Percentiles rank a stretch among this genome's conserved stretches.
Evolutionary conservation across 2,329 filamentous ascomycete genomes (phyloP).

Genomic region (Venturia nashicola): DNA sequence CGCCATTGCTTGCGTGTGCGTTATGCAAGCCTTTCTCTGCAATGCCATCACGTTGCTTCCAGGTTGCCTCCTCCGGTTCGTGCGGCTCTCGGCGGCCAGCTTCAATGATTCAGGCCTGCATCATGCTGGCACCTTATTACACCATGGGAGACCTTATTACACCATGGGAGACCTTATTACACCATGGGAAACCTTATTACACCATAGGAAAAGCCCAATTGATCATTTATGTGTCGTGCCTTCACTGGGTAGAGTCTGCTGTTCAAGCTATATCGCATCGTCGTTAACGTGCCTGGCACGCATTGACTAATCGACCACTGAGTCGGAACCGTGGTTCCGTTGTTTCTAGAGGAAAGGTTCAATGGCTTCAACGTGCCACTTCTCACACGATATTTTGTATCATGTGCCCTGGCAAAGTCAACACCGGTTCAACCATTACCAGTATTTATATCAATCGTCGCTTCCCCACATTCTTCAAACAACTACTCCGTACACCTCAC

Average conservation of each 20-base stretch:
- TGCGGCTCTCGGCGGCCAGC: not conserved
- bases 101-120: conserved; percentile 1
- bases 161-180: no score
- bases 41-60: not conserved
- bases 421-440: not conserved
- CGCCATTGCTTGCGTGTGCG: not conserved
- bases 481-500: not conserved
- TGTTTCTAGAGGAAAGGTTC: not conserved
- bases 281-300: not conserved
- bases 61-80: not conserved
- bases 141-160: no score
- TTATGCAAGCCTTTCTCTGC: not conserved
- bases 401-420: not conserved
- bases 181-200: no score
- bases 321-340: not conserved
- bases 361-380: not conserved
- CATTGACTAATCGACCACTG: conserved; percentile 3
- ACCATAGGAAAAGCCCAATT: not conserved
- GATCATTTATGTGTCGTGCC: conserved; percentile 2
- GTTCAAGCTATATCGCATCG: not conserved
- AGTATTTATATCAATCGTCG: not conserved
- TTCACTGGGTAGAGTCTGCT: not conserved
- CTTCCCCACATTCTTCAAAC: not conserved
- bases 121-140: conserved; percentile 3
- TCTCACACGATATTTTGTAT: not conserved